Evolutionary conservation across 2,329 filamentous ascomycete genomes (phyloP).

Genomic region (Sporothrix globosa): DNA sequence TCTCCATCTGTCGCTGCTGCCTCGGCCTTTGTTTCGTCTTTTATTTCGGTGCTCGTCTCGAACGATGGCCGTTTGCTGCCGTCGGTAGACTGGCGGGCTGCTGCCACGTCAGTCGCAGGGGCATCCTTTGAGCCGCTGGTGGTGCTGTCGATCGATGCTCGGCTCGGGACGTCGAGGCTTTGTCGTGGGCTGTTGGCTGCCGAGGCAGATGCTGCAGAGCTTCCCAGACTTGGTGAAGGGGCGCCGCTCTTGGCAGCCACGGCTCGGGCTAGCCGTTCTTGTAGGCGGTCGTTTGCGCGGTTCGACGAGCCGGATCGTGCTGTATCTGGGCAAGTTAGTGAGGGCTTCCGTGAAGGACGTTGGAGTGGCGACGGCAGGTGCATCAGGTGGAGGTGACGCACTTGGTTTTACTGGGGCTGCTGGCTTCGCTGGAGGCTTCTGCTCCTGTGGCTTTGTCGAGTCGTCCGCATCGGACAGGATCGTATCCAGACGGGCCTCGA

Average conservation of each 20-base stretch:
- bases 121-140: slow-evolving; percentile 34
- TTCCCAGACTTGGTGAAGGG: slow-evolving; percentile 51
- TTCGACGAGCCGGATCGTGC: slow-evolving; percentile 67
- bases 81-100: slow-evolving; percentile 34
- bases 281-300: slow-evolving; percentile 76
- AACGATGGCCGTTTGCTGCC: slow-evolving; percentile 30
- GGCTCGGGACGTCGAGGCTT: slow-evolving; percentile 46
- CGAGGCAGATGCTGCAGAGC: slow-evolving; percentile 51
- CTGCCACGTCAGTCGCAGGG: background rate
- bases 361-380: background rate
- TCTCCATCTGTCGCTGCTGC: background rate
- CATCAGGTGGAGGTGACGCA: slow-evolving; percentile 33
- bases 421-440: slow-evolving; percentile 40
- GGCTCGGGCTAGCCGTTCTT: slow-evolving; percentile 86
- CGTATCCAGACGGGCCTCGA: slow-evolving; percentile 89
- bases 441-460: slow-evolving; percentile 38
- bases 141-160: slow-evolving; percentile 42
- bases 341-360: background rate
- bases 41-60: slow-evolving; percentile 22
- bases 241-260: slow-evolving; percentile 69
- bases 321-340: slow-evolving; percentile 43
- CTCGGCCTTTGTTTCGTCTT: background rate
- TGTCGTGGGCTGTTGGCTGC: slow-evolving; percentile 48
- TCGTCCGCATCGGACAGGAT: slow-evolving; percentile 82
- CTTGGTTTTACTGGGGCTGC: slow-evolving; percentile 42